Conservation (phyloP, 1,284 basidiomycete species). For the Xerocomus amazonicus region DNA sequence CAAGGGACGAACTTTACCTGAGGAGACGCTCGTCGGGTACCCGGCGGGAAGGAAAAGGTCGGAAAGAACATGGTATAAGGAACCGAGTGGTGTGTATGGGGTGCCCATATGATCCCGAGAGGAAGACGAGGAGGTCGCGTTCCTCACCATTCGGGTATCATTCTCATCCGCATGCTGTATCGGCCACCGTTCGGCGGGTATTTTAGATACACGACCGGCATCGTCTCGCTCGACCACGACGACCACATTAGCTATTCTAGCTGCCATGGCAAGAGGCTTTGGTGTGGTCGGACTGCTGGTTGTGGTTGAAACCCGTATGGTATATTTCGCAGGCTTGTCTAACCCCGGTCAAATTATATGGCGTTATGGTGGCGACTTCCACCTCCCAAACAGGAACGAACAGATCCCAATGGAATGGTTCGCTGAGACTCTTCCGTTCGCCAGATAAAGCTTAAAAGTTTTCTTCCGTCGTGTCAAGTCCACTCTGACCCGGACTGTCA, state of each 20-base stretch:
- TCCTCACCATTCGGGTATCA: too few relatives aligned
- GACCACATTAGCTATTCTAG: neutral
- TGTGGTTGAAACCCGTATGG: neutral
- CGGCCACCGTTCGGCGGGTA: conserved; percentile 14
- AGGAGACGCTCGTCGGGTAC: conserved; percentile 56
- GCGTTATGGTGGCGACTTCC: conserved; percentile 19
- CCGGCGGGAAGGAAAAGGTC: conserved; percentile 60
- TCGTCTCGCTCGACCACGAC: conserved; percentile 23
- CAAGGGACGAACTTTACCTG: conserved; percentile 39
- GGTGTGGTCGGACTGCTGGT: neutral
- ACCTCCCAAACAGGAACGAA: conserved; percentile 2
- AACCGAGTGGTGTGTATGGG: neutral
- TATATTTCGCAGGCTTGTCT: conserved; percentile 16
- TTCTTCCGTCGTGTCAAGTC: neutral
- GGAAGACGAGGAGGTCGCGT: neutral
- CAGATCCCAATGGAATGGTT: neutral
- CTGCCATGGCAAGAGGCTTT: neutral
- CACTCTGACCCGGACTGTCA: conserved; percentile 3
- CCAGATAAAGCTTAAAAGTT: conserved; percentile 1
- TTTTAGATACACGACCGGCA: conserved; percentile 20
- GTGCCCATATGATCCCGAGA: neutral
- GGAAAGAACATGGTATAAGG: conserved; percentile 33
- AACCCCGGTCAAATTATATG: conserved; percentile 5
- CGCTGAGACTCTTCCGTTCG: neutral
- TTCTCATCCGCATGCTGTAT: neutral